Percentiles rank a stretch among this genome's conserved stretches.
Conservation (phyloP, 768 basidiomycete genomes). For the Mycena pura region DNA sequence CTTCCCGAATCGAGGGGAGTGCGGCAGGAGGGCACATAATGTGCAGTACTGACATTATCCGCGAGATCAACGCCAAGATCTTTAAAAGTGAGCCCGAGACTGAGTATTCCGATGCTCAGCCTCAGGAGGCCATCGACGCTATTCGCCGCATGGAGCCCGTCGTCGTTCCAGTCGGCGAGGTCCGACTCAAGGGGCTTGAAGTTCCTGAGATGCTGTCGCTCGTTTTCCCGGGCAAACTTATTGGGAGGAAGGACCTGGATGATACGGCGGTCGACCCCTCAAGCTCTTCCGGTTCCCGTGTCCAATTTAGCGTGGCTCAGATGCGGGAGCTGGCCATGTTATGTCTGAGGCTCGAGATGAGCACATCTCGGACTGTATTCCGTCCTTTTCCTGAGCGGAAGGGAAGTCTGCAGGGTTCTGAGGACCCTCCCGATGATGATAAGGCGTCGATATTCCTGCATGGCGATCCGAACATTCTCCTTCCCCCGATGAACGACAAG, state of each 20-base stretch:
- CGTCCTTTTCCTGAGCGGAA: constrained; percentile 52
- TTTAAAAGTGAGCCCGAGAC: constrained; percentile 62
- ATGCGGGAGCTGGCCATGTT: constrained; percentile 75
- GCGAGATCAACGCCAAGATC: constrained; percentile 76
- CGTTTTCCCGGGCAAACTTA: constrained; percentile 79
- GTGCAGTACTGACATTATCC: constrained; percentile 86
- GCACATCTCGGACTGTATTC: constrained; percentile 69
- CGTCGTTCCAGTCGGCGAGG: constrained; percentile 83
- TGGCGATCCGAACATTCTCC: constrained; percentile 65
- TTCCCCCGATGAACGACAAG: constrained; percentile 74
- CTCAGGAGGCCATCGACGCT: constrained; percentile 70
- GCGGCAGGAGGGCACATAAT: constrained; percentile 95
- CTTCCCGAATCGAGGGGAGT: constrained; percentile 80
- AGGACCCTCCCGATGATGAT: constrained; percentile 28
- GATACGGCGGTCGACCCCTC: constrained; percentile 38
- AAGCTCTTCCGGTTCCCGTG: constrained; percentile 50
- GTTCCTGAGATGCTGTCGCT: constrained; percentile 86
- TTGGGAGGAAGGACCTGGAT: constrained; percentile 69
- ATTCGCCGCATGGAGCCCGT: constrained; percentile 74
- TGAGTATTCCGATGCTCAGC: constrained; percentile 64
- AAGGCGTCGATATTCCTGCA: constrained; percentile 49
- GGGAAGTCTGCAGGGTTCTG: constrained; percentile 42
- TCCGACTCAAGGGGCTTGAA: constrained; percentile 94
- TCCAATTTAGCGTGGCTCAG: constrained; percentile 77
- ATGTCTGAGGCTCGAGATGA: constrained; percentile 80